Percentiles rank a stretch among this genome's conserved stretches.
phyloP scores from a whole-genome alignment of 495 filamentous ascomycete genomes.

The Aspergillus biplanus region DNA sequence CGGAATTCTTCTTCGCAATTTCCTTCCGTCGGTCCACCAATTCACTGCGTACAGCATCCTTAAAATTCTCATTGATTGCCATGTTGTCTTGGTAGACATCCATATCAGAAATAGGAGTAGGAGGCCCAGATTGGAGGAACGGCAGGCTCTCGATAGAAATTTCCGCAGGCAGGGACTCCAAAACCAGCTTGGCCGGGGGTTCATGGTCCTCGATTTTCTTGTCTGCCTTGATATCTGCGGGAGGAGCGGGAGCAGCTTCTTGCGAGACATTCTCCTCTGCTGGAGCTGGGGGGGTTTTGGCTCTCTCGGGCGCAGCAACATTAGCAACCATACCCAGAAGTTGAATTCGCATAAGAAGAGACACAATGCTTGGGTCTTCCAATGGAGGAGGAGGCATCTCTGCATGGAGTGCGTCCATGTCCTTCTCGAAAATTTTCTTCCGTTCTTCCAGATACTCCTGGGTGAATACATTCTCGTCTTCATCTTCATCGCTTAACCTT shows the following conservation, averaged over 20 bases:
- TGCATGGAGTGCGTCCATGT: conserved; percentile 47
- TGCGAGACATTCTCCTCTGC: conserved; percentile 24
- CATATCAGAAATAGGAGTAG: conserved; percentile 54
- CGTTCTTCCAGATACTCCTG: conserved; percentile 56
- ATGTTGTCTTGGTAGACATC: conserved; percentile 50
- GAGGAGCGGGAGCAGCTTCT: background rate
- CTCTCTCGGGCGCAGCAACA: conserved; percentile 30
- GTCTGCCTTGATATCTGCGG: conserved; percentile 13
- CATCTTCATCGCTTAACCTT: conserved; percentile 47
- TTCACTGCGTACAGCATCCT: conserved; percentile 37
- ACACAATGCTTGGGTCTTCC: conserved; percentile 49
- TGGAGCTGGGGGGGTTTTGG: conserved; percentile 24
- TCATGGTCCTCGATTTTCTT: conserved; percentile 48
- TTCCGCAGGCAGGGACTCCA: conserved; percentile 24
- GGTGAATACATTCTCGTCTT: conserved; percentile 53
- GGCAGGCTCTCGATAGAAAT: conserved; percentile 49
- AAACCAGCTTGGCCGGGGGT: conserved; percentile 20
- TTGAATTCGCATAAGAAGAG: conserved; percentile 50
- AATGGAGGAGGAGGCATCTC: conserved; percentile 49
- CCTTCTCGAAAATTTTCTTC: conserved; percentile 51
- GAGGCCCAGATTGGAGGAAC: conserved; percentile 51
- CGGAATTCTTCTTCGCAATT: conserved; percentile 44
- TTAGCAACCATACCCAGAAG: conserved; percentile 47
- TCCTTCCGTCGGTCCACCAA: conserved; percentile 48
- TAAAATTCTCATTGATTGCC: conserved; percentile 38